Evolutionary conservation across 2,329 filamentous ascomycete species (phyloP).

Genomic region (Apiospora arundinis): DNA sequence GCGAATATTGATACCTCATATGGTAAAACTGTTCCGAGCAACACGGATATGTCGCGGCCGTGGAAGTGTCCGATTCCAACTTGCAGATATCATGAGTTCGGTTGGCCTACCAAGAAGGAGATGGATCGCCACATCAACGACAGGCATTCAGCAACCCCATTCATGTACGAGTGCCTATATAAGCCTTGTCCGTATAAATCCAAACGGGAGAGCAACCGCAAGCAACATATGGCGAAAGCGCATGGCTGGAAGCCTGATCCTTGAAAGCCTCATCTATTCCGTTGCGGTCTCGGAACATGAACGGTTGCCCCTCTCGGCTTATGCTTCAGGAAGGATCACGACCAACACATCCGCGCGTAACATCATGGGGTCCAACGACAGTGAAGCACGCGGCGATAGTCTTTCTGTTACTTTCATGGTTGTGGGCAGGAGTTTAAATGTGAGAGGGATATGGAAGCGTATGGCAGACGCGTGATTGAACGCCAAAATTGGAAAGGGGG

Average conservation of each 20-base stretch:
- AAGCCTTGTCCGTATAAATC: slow-evolving; percentile 89
- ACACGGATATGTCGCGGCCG: too few relatives aligned
- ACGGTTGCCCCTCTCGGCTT: neutral
- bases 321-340: too few relatives aligned
- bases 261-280: too few relatives aligned
- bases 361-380: neutral
- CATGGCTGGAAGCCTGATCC: slow-evolving; percentile 70
- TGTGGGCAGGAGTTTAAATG: neutral
- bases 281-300: neutral
- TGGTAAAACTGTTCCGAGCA: too few relatives aligned
- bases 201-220: slow-evolving; percentile 95
- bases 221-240: slow-evolving; percentile 98
- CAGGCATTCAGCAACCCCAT: slow-evolving; percentile 85
- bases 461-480: neutral
- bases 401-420: neutral
- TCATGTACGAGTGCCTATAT: slow-evolving; percentile 83
- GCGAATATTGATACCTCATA: too few relatives aligned
- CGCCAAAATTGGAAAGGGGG: neutral
- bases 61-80: slow-evolving; percentile 86
- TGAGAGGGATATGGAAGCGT: neutral
- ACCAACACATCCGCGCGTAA: neutral
- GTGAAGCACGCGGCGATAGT: rapidly evolving
- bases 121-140: slow-evolving; percentile 95
- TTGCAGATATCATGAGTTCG: slow-evolving; percentile 90
- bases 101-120: slow-evolving; percentile 98